These are phyloP conservation scores for Pseudovirgaria hyperparasitica DNA, from an alignment of 2,329 filamentous ascomycete genomes.

Conservation along the genomic window DNA sequence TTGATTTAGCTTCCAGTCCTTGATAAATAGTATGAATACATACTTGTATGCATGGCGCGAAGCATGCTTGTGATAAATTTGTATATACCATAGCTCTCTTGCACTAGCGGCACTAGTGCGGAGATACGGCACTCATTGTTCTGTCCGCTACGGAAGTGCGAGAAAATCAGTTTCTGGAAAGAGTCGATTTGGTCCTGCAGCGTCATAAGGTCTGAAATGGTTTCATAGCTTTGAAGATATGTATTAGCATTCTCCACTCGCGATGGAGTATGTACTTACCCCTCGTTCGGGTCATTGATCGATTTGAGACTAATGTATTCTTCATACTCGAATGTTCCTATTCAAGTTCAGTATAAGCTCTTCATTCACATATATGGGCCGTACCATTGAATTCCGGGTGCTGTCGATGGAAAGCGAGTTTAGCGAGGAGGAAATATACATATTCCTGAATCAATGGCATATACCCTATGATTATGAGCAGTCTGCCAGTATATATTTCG, in stretches of 20 bases:
- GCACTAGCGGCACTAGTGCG: constrained; percentile 80
- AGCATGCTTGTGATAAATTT: constrained; percentile 99
- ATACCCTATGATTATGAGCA: constrained; percentile 44
- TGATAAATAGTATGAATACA: constrained; percentile 6
- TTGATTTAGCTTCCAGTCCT: constrained; percentile 4
- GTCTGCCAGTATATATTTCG: background rate
- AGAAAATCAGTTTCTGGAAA: constrained; percentile 97
- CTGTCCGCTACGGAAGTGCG: constrained; percentile 78
- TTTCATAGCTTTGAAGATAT: constrained; percentile 51
- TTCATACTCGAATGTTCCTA: constrained; percentile 87
- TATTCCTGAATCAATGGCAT: constrained; percentile 91
- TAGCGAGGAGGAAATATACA: constrained; percentile 86
- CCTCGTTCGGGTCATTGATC: constrained; percentile 97
- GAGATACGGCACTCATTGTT: constrained; percentile 98
- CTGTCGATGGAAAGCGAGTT: constrained; percentile 90
- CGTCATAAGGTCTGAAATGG: constrained; percentile 90
- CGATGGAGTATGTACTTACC: constrained; percentile 39
- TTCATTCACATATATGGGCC: constrained; percentile 4
- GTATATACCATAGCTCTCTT: constrained; percentile 98
- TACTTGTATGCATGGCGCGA: constrained; percentile 90
- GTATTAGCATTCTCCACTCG: constrained; percentile 5
- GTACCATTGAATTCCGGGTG: constrained; percentile 93
- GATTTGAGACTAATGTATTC: constrained; percentile 97
- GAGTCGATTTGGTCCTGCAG: constrained; percentile 97
- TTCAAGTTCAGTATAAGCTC: constrained; percentile 9